These are phyloP conservation scores for Pichia sp. DNA, from an alignment of 1,139 yeast genomes.

Conservation along the genomic window DNA sequence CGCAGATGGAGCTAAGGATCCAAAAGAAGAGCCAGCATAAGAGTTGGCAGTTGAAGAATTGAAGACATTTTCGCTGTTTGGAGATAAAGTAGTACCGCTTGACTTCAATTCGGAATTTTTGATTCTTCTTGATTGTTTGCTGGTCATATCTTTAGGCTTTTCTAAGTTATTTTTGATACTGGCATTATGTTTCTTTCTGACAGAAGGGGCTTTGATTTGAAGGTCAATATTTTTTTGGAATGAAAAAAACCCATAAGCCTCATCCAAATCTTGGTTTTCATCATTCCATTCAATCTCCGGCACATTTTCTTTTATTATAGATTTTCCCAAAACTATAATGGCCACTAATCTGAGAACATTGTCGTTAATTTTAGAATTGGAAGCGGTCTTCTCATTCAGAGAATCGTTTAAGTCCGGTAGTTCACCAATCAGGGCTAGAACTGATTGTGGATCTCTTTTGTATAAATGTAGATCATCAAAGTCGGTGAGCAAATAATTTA, in stretches of 20 bases:
- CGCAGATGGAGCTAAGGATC: constrained; percentile 6
- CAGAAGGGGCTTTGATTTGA: background rate
- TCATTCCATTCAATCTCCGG: constrained; percentile 28
- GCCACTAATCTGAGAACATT: constrained; percentile 29
- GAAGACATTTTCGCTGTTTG: background rate
- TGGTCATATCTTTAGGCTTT: background rate
- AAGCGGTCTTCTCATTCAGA: background rate
- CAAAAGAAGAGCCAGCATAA: constrained; percentile 14
- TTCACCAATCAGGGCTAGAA: constrained; percentile 26
- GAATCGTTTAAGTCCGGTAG: constrained; percentile 21
- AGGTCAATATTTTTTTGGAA: constrained; percentile 3
- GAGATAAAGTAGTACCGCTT: background rate
- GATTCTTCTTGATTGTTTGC: background rate
- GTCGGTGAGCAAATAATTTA: constrained; percentile 47
- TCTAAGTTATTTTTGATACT: no score
- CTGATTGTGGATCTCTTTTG: constrained; percentile 19
- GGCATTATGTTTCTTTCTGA: no score
- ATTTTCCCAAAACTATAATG: constrained; percentile 29
- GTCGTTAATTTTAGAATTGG: constrained; percentile 25
- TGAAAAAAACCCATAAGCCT: constrained; percentile 2
- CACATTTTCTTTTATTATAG: constrained; percentile 24
- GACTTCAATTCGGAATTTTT: background rate
- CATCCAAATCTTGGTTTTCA: background rate
- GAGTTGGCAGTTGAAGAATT: background rate
- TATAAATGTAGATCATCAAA: constrained; percentile 43